These are phyloP conservation scores for Bromus sterilis DNA, from an alignment of 176 grass and related monocot species.

Conservation along the genomic window DNA sequence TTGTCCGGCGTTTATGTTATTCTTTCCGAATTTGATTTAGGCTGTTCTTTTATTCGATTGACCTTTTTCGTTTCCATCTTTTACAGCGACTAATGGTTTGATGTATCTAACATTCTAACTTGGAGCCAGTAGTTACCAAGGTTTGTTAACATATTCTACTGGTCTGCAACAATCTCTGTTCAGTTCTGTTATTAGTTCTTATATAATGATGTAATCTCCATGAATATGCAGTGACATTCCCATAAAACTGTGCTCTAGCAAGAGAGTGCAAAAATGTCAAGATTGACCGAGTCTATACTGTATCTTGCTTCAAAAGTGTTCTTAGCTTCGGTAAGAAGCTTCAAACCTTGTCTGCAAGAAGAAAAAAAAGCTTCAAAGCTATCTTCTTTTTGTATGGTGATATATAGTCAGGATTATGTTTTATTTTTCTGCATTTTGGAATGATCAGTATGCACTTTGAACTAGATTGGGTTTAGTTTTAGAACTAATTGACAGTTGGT, in stretches of 20 bases:
- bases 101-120: conserved; percentile 84
- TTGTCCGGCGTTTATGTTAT: no score
- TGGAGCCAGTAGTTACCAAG: conserved; percentile 92
- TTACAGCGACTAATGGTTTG: conserved; percentile 65
- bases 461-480: not conserved
- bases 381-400: not conserved
- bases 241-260: conserved; percentile 87
- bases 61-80: conserved; percentile 35
- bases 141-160: conserved; percentile 21
- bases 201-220: not conserved
- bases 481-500: not conserved
- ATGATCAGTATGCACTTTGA: not conserved
- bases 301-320: conserved; percentile 78
- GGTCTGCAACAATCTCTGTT: not conserved
- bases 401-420: not conserved
- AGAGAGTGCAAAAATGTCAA: no score
- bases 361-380: no score
- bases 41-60: not conserved
- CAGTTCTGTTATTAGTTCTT: no score
- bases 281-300: no score
- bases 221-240: conserved; percentile 66
- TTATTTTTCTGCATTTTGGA: not conserved
- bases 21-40: no score
- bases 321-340: conserved; percentile 60
- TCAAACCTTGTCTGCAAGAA: no score